These are phyloP conservation scores for Rhexocercosporidium sp. DNA, from an alignment of 2,329 filamentous ascomycete species.

Conservation along the genomic window DNA sequence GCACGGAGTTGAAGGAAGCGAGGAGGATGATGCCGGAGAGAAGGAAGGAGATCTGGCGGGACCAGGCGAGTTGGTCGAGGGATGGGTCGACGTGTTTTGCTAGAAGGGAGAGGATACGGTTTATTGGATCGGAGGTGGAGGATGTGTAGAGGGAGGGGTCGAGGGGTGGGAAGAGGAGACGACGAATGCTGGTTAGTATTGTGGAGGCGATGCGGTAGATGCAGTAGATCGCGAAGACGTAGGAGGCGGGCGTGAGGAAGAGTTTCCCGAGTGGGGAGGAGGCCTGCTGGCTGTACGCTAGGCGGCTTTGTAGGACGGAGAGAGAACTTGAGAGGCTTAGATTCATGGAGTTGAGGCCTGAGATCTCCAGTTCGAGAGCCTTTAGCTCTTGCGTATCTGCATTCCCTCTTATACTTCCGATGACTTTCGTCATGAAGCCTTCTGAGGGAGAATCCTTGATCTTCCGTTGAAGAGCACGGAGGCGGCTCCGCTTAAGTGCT, in stretches of 20 bases:
- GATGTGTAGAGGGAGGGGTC: conserved; percentile 47
- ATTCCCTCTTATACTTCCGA: conserved; percentile 72
- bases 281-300: conserved; percentile 68
- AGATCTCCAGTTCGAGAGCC: conserved; percentile 73
- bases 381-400: conserved; percentile 63
- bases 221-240: conserved; percentile 81
- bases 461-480: conserved; percentile 73
- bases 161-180: conserved; percentile 48
- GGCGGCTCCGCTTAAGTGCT: conserved; percentile 71
- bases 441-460: conserved; percentile 48
- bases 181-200: conserved; percentile 68
- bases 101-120: conserved; percentile 78
- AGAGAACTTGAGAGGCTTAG: conserved; percentile 70
- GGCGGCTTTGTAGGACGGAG: conserved; percentile 64
- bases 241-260: conserved; percentile 63
- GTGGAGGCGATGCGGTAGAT: conserved; percentile 82
- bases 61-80: conserved; percentile 82
- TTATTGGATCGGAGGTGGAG: conserved; percentile 82
- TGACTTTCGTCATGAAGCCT: conserved; percentile 75
- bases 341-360: conserved; percentile 81
- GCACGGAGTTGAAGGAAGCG: conserved; percentile 78
- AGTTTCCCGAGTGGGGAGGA: conserved; percentile 70
- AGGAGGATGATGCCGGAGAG: conserved; percentile 83
- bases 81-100: conserved; percentile 84
- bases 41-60: conserved; percentile 82